Evolutionary conservation across 257 asterid genomes (phyloP), one percentile per base, ranked within the genome.

Genomic region (Primulina huaijiensis): DNA sequence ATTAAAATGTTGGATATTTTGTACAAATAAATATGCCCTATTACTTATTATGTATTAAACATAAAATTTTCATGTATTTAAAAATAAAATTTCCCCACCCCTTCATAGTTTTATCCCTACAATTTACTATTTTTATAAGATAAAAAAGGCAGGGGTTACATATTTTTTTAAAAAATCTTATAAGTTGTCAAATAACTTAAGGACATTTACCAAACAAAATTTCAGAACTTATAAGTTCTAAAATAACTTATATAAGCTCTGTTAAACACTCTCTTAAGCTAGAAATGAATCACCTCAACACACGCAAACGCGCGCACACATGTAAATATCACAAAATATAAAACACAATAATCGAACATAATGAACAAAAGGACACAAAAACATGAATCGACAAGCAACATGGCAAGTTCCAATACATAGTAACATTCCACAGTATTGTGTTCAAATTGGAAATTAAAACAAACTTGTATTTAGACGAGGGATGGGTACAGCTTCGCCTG

Each of bases 401-500:
- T 17, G 20, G 21, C 57, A 50, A 50, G 21, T 50, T 50, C 20
- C 57, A 50, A 17, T 5, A 2, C 57, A 50, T 50, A 50, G 57
- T 17, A 50, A 50, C 57, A 50, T 50, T 50, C 57, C 57, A 50
- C 57, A 50, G 55, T 50, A 17, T 16, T 16, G 5, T 12, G 21
- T 50, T 50, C 56, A 16, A 14, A 43, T 52, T 8, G 29, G 34
- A 62, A 64, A 64, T 10, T 19, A 30, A 35, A 56, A 37, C 33
- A 46, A 31, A 34, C 30, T n/a, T 34, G 31, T 46, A 34, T 31
- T 61, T 59, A 70, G 77, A 75, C 55, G 19, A 62, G 67, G 35
- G 79, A 19, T 0, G 85, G 85, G 46, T 77, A 81, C 73, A 59
- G 80, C 78, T 72, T 74, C 9, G 82, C 80, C 64, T 77, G 85